Percentiles rank a stretch among this genome's conserved stretches.
Conservation (phyloP, 1,284 basidiomycete species). For the Cystobasidium pallidum region DNA sequence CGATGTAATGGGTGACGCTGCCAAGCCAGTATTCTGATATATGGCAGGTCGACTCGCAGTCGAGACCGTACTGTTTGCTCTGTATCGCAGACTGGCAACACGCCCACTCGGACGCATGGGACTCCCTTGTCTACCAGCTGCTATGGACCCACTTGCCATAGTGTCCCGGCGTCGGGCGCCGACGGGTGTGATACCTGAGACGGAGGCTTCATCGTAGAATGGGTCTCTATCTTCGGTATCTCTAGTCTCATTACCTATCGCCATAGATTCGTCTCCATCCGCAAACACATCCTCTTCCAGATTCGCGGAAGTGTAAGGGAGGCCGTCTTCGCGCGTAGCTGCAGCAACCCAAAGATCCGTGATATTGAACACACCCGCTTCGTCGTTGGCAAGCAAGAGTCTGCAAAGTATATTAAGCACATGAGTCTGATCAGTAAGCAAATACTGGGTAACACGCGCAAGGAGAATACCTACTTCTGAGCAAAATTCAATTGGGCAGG, state of each 20-base stretch:
- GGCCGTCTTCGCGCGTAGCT: constrained; percentile 82
- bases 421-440: background rate
- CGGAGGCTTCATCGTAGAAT: constrained; percentile 20
- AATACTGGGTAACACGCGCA: background rate
- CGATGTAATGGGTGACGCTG: constrained; percentile 23
- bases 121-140: constrained; percentile 22
- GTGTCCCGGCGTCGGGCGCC: constrained; percentile 26
- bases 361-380: constrained; percentile 76
- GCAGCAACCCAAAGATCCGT: constrained; percentile 91
- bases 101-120: constrained; percentile 11
- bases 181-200: constrained; percentile 12
- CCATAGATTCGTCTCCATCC: constrained; percentile 43
- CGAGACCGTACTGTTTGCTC: constrained; percentile 24
- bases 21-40: constrained; percentile 39
- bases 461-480: constrained; percentile 59
- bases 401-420: constrained; percentile 56
- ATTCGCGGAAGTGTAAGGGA: constrained; percentile 32
- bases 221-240: constrained; percentile 31
- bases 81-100: constrained; percentile 1
- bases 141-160: constrained; percentile 29
- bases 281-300: constrained; percentile 37
- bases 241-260: constrained; percentile 44
- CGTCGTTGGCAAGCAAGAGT: constrained; percentile 84
- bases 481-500: constrained; percentile 68
- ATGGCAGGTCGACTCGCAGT: constrained; percentile 27